phyloP scores from a whole-genome alignment of 805 yeast species.

The Wickerhamiella lipophila region DNA sequence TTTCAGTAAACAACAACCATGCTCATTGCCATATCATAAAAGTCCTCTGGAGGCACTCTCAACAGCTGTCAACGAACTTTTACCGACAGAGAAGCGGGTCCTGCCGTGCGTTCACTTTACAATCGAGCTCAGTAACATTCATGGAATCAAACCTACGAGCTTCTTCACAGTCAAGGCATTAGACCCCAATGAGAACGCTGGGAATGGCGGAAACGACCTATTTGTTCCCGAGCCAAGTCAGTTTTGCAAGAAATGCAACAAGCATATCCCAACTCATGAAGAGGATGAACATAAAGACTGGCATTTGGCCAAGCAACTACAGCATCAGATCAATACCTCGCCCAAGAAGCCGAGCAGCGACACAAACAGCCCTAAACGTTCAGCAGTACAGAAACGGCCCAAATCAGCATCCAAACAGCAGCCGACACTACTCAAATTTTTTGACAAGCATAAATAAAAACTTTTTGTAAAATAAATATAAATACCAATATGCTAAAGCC shows the following conservation, averaged over 20 bases:
- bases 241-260: constrained; percentile 26
- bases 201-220: constrained; percentile 11
- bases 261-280: constrained; percentile 14
- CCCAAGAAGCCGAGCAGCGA: neutral
- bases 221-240: constrained; percentile 3
- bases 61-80: neutral
- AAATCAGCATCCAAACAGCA: neutral
- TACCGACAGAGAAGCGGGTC: neutral
- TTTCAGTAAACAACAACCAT: constrained; percentile 5
- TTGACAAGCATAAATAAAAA: constrained; percentile 4
- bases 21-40: constrained; percentile 11
- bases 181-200: neutral
- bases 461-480: constrained; percentile 4
- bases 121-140: constrained; percentile 3
- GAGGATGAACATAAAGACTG: constrained; percentile 31
- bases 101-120: constrained; percentile 4
- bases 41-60: constrained; percentile 5
- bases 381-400: constrained; percentile 1
- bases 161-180: neutral
- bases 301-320: constrained; percentile 30
- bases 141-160: neutral
- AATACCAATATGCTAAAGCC: constrained; percentile 3
- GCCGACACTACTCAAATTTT: neutral
- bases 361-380: neutral
- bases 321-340: constrained; percentile 4